Conservation (phyloP, 768 basidiomycete species). For the Collybia mongolica region DNA sequence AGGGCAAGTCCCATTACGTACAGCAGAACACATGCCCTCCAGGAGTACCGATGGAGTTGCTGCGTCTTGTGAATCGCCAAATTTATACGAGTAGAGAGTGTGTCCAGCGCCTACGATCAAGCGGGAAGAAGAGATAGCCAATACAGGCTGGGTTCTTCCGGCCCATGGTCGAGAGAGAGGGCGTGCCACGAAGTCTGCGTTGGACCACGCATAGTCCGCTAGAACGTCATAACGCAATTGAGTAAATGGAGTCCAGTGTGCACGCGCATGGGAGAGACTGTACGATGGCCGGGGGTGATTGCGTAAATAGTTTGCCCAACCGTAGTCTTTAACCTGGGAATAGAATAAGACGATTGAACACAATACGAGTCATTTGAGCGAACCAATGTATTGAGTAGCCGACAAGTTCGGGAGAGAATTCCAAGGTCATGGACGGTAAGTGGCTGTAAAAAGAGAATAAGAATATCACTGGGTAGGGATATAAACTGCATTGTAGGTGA, state of each 20-base stretch:
- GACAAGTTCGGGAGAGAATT: constrained; percentile 39
- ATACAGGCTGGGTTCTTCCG: constrained; percentile 51
- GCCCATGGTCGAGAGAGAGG: constrained; percentile 63
- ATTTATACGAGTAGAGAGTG: constrained; percentile 55
- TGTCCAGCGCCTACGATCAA: constrained; percentile 63
- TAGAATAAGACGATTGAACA: background rate
- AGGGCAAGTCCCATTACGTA: constrained; percentile 28
- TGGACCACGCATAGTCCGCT: constrained; percentile 53
- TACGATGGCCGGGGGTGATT: constrained; percentile 52
- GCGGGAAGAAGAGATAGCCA: constrained; percentile 54
- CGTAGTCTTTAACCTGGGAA: constrained; percentile 55
- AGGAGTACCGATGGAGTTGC: constrained; percentile 41
- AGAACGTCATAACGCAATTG: constrained; percentile 52
- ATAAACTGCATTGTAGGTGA: constrained; percentile 23
- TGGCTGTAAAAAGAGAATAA: constrained; percentile 50
- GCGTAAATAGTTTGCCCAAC: constrained; percentile 55
- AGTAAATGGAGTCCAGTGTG: constrained; percentile 40
- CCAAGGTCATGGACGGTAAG: constrained; percentile 43
- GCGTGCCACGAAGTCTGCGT: constrained; percentile 53
- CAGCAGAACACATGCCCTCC: constrained; percentile 41
- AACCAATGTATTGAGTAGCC: constrained; percentile 41
- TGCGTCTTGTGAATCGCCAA: constrained; percentile 29
- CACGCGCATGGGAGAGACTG: constrained; percentile 44
- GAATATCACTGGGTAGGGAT: constrained; percentile 52
- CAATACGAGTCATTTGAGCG: constrained; percentile 17